Percentiles rank a stretch among this genome's conserved stretches.
Evolutionary conservation across 768 basidiomycete genomes (phyloP).

Genomic region (Leccinum subtestaceum): DNA sequence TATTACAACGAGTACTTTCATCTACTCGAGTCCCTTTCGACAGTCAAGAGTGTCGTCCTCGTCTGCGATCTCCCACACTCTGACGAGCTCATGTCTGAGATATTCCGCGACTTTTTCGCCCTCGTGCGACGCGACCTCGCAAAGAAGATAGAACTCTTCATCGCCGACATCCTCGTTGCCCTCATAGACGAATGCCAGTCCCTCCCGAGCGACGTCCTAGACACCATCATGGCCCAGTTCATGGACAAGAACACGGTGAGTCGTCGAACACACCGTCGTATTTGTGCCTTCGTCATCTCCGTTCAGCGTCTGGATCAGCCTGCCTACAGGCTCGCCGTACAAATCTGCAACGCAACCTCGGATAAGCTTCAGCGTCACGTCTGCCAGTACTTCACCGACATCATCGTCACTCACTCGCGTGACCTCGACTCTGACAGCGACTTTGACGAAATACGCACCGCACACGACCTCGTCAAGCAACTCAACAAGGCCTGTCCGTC

Average conservation of each 20-base stretch:
- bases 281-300: slow-evolving; percentile 3
- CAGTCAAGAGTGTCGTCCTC: slow-evolving; percentile 92
- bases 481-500: slow-evolving; percentile 78
- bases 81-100: slow-evolving; percentile 79
- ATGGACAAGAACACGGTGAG: slow-evolving; percentile 71
- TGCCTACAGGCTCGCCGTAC: slow-evolving; percentile 77
- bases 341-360: slow-evolving; percentile 78
- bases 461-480: slow-evolving; percentile 84
- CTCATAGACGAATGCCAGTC: slow-evolving; percentile 83
- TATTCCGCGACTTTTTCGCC: slow-evolving; percentile 81
- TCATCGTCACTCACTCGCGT: slow-evolving; percentile 60
- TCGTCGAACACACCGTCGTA: slow-evolving; percentile 6
- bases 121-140: slow-evolving; percentile 71
- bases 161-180: slow-evolving; percentile 87
- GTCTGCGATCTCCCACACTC: slow-evolving; percentile 87
- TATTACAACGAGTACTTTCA: slow-evolving; percentile 95
- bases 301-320: slow-evolving; percentile 65
- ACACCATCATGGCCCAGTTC: slow-evolving; percentile 83
- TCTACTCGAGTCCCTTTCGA: slow-evolving; percentile 88
- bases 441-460: slow-evolving; percentile 63
- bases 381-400: slow-evolving; percentile 90
- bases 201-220: slow-evolving; percentile 77
- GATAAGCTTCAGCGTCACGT: slow-evolving; percentile 89
- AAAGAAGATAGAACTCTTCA: slow-evolving; percentile 81
- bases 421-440: slow-evolving; percentile 57